Conservation (phyloP, 495 filamentous ascomycete species). For the Letharia lupina region DNA sequence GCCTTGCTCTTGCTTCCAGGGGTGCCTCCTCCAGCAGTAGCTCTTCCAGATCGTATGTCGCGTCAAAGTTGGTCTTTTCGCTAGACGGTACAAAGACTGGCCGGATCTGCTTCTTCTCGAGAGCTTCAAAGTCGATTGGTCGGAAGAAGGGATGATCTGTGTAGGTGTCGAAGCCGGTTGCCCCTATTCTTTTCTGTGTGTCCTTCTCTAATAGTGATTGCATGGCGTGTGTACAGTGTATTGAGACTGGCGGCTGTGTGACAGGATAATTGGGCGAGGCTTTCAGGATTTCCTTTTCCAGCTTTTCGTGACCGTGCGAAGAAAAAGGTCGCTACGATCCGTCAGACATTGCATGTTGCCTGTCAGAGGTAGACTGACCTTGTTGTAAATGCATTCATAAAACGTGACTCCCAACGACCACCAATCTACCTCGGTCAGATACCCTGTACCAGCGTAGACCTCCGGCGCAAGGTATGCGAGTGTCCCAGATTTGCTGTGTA, state of each 20-base stretch:
- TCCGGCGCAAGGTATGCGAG: constrained; percentile 94
- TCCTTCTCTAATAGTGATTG: constrained; percentile 73
- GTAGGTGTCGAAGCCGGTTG: constrained; percentile 68
- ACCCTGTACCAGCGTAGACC: constrained; percentile 83
- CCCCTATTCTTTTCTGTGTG: constrained; percentile 69
- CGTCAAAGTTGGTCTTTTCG: constrained; percentile 98
- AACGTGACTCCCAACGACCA: constrained; percentile 96
- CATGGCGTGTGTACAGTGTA: constrained; percentile 78
- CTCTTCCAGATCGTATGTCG: constrained; percentile 95
- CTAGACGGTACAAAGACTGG: constrained; percentile 87
- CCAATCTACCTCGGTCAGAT: constrained; percentile 87
- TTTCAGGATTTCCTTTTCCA: constrained; percentile 74
- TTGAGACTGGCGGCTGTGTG: constrained; percentile 80
- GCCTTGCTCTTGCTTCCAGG: constrained; percentile 79
- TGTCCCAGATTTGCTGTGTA: constrained; percentile 95
- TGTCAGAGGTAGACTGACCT: constrained; percentile 46
- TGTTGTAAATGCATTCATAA: constrained; percentile 99
- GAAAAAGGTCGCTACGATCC: constrained; percentile 71
- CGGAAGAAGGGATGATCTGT: constrained; percentile 83
- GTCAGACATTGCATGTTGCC: constrained; percentile 27
- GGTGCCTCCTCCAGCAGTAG: constrained; percentile 90
- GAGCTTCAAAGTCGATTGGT: constrained; percentile 70
- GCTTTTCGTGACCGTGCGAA: constrained; percentile 68
- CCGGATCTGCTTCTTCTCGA: constrained; percentile 83
- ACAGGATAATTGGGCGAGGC: constrained; percentile 79